Evolutionary conservation across 2,329 filamentous ascomycete species (phyloP), one percentile per base, ranked within the genome.

Genomic region (Dactylellina sp.): DNA sequence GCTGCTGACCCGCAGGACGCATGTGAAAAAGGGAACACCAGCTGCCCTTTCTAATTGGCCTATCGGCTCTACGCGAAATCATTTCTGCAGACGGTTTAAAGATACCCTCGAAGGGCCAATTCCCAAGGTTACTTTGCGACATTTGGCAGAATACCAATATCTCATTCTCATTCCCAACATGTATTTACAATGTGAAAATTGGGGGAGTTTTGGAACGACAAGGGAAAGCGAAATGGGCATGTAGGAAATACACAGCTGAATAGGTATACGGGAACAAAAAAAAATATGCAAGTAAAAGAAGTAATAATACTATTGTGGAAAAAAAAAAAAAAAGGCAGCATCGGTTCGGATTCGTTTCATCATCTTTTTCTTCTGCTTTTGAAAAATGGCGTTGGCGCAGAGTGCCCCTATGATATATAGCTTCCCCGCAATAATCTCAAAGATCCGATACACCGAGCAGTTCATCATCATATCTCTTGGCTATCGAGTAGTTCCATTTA

Each of bases 141-240:
- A 20, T 37, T 44, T 18, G 37, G 46, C 32, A 50, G 22, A 16
- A 63, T 20, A 37, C 46, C 28, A 59, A 52, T 59, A 60, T 68
- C 55, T 68, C 63, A 53, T 66, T 68, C 37, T 53, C 18, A 35
- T 59, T 68, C 63, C 55, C 63, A 60, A 53, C 20, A 32, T 39
- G 22, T 68, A 68, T 68, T 60, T 68, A 68, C 63, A 66, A 24
- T 35, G 35, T 60, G n/a, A 32, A 46, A 50, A 37, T 32, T 44
- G 40, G 49, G n/a, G 53, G 46, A 24, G 14, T 60, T 39, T n/a
- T 22, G 39, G 22, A 39, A 46, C 14, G 40, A 32, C 22, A 49
- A 22, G n/a, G 18, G 28, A 20, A 22, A 11, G 28, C 16, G 25
- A 59, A 59, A 65, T 24, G 52, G 22, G 20, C 52, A 14, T 22